Percentiles rank a stretch among this genome's conserved stretches.
Conservation (phyloP, 2,329 filamentous ascomycete genomes). For the Curvularia hawaiiensis region DNA sequence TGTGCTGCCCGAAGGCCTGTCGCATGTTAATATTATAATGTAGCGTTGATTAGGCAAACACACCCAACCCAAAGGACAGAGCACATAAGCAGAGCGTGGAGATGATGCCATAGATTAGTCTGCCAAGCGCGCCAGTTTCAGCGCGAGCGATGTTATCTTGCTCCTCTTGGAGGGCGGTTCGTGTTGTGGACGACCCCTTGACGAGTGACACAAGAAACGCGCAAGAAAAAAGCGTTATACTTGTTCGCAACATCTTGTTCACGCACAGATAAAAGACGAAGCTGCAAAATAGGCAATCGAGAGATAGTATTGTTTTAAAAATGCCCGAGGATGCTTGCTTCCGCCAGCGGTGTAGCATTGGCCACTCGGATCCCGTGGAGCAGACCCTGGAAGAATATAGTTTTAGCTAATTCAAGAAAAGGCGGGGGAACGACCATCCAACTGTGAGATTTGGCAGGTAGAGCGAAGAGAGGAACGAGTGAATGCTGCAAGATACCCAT, state of each 20-base stretch:
- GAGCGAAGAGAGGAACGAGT: too few relatives aligned
- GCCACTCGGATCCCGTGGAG: not conserved
- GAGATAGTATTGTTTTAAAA: not conserved
- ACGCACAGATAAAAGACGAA: not conserved
- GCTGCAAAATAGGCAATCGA: not conserved
- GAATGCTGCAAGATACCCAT: too few relatives aligned
- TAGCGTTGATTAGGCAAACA: not conserved
- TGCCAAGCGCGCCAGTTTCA: not conserved
- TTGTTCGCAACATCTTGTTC: not conserved
- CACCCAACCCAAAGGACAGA: not conserved
- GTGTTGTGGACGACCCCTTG: not conserved
- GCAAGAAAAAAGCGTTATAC: not conserved
- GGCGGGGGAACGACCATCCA: not conserved
- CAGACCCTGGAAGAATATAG: not conserved
- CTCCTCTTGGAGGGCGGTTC: not conserved
- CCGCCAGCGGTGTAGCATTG: not conserved
- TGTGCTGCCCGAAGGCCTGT: not conserved
- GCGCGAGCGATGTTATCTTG: not conserved
- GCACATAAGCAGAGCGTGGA: not conserved
- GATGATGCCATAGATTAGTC: not conserved
- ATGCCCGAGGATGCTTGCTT: not conserved
- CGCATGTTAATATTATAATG: not conserved
- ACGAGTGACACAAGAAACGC: not conserved
- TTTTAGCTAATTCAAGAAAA: not conserved
- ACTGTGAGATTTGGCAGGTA: not conserved